These are phyloP conservation scores for Calycina herbarum DNA, from an alignment of 2,329 filamentous ascomycete species.

Conservation along the genomic window DNA sequence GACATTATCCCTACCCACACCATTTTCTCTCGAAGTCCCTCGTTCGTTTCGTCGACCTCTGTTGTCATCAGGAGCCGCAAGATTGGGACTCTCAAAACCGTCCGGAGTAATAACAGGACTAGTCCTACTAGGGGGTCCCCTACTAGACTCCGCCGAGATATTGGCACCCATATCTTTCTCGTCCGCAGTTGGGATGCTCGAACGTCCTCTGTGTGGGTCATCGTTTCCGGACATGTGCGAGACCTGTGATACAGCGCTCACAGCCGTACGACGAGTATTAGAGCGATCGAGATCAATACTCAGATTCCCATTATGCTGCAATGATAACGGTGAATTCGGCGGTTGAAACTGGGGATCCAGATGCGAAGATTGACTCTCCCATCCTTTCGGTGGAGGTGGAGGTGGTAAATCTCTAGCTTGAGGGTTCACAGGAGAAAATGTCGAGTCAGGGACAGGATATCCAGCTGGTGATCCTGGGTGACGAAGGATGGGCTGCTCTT, in stretches of 20 bases:
- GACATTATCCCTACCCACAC: background rate
- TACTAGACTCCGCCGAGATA: background rate
- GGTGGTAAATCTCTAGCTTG: slow-evolving; percentile 24
- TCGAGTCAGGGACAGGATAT: slow-evolving; percentile 29
- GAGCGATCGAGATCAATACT: slow-evolving; percentile 26
- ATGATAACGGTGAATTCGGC: slow-evolving; percentile 8
- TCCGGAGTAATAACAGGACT: slow-evolving; percentile 13
- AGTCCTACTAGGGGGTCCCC: background rate
- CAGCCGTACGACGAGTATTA: slow-evolving; percentile 28
- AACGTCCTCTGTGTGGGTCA: background rate
- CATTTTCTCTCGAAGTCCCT: slow-evolving; percentile 12
- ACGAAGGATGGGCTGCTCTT: slow-evolving; percentile 24
- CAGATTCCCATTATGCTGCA: slow-evolving; percentile 7
- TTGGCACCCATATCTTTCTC: slow-evolving; percentile 13
- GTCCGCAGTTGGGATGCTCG: slow-evolving; percentile 3
- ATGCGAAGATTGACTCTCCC: slow-evolving; percentile 10
- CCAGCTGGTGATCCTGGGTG: slow-evolving; percentile 32
- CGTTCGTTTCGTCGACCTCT: slow-evolving; percentile 3
- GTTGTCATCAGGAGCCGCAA: background rate
- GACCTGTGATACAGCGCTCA: slow-evolving; percentile 23
- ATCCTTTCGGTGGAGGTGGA: slow-evolving; percentile 28
- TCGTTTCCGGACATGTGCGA: slow-evolving; percentile 10
- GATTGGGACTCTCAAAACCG: background rate
- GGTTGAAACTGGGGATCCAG: slow-evolving; percentile 11
- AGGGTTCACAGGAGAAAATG: slow-evolving; percentile 31